Evolutionary conservation across 2,329 filamentous ascomycete species (phyloP).

Genomic region (Aspergillus alliaceus): DNA sequence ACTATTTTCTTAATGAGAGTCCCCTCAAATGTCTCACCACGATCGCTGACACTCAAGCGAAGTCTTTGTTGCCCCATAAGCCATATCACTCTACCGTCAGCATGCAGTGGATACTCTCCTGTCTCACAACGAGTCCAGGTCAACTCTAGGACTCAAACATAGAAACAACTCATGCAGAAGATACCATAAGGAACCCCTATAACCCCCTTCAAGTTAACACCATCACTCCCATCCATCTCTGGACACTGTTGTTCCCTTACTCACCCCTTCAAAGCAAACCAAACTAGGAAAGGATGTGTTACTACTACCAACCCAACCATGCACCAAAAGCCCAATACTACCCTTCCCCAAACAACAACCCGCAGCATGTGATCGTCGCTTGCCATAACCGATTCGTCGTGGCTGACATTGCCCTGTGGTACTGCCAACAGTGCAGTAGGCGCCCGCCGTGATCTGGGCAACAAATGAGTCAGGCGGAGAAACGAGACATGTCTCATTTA

Average conservation of each 20-base stretch:
- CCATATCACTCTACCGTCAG: not conserved
- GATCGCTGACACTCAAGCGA: not conserved
- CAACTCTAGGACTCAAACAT: not conserved
- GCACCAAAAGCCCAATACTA: slow-evolving; percentile 6
- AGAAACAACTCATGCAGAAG: not conserved
- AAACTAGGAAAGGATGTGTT: slow-evolving; percentile 9
- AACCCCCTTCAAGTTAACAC: not conserved
- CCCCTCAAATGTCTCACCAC: not conserved
- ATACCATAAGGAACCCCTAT: not conserved
- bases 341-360: slow-evolving; percentile 10
- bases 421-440: not conserved
- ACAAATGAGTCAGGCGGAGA: not conserved
- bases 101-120: not conserved
- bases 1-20: not conserved
- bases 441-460: not conserved
- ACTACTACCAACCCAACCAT: slow-evolving; percentile 22
- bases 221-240: not conserved
- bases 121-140: not conserved
- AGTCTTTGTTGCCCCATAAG: not conserved
- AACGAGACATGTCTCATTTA: not conserved
- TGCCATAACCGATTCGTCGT: slow-evolving; percentile 3
- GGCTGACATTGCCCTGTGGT: not conserved
- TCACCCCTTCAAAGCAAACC: not conserved
- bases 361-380: slow-evolving; percentile 13
- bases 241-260: not conserved